Evolutionary conservation across 2,329 filamentous ascomycete genomes (phyloP), one percentile per base, ranked within the genome.

Genomic region (Venturiaceae sp.): DNA sequence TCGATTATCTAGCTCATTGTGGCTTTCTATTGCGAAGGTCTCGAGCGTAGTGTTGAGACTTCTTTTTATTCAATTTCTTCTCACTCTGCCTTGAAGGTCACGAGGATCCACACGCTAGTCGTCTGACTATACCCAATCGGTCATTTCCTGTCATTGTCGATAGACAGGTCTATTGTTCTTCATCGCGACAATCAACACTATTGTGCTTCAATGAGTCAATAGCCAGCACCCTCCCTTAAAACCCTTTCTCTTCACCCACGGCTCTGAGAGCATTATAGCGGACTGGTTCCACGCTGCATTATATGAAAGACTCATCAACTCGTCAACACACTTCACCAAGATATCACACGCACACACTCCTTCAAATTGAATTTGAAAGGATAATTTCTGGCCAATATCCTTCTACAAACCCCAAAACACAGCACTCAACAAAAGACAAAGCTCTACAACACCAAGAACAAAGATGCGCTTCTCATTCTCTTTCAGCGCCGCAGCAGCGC

Each of bases 381-480:
- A 50, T 16, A 28, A 13, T 53, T 53, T 28, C 52, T 53, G 52
- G 32, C 23, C 52, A 53, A 53, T 13, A 23, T 53, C 52, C 30
- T 23, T 37, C 23, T 53, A n/a, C 32, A 37, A 36, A 13, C 6
- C 50, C 34, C 34, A 37, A 36, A 26, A 53, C 30, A 6, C 30
- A 14, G 4, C n/a, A 23, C 19, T 19, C 52, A 19, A 8, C n/a
- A 34, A 11, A 23, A 23, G 16, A 36, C 9, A 13, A 34, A 37
- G n/a, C n/a, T 21, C 23, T 28, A 36, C 50, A 37, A 36, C 4
- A 34, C 13, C 16, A 47, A n/a, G 28, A 13, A 23, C 30, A 26
- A 37, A 23, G 26, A 57, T 57, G 55, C 55, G 55, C 30, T 56
- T 9, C 37, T 44, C 53, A 57, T 47, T 36, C 2, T 14, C 52